Evolutionary conservation across 2,329 filamentous ascomycete genomes (phyloP), one percentile per base, ranked within the genome.

Genomic region (Arthroderma uncinatum): DNA sequence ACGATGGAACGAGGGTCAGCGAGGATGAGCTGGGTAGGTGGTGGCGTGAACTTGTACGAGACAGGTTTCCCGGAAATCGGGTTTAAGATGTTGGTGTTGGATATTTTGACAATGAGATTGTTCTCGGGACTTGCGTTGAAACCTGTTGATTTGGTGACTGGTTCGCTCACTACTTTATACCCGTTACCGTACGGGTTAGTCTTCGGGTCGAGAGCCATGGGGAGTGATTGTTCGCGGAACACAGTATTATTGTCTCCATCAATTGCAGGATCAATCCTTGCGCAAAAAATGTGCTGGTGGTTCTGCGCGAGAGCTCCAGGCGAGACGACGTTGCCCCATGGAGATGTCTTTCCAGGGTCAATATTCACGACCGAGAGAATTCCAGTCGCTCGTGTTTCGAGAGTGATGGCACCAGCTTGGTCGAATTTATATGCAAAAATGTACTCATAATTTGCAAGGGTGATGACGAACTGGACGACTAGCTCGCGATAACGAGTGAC

Each of bases 361-460:
- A 85, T 83, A 61, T 80, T 77, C 23, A 82, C 76, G 1, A 82
- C 79, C 5, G 78, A 81, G 10, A 87, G 76, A 56, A 87, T 84
- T 1, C 85, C 84, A 0, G 84, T 87, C 0, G 84, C 84, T 0
- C 83, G 77, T 0, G 78, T 79, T 66, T 87, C 83, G 57, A 84
- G 72, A 0, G 75, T 76, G 62, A 86, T 76, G 9, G 79, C 81
- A 7, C 80, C 84, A 0, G 80, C 76, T 47, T 82, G 82, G 64
- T 85, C 80, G 59, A 87, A 81, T 60, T 82, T 79, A 68, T 78
- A 86, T 1, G 79, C 78, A 58, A 86, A 80, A 40, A 86, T 78
- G 65, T 87, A 87, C 64, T 87, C 84, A 71, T 87, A 87, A 70
- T 87, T 87, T 19, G 81, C 81, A 1, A 86, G 76, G 0, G 84